Evolutionary conservation across 2,329 filamentous ascomycete genomes (phyloP), one percentile per base, ranked within the genome.

Genomic region (Acarospora socialis): DNA sequence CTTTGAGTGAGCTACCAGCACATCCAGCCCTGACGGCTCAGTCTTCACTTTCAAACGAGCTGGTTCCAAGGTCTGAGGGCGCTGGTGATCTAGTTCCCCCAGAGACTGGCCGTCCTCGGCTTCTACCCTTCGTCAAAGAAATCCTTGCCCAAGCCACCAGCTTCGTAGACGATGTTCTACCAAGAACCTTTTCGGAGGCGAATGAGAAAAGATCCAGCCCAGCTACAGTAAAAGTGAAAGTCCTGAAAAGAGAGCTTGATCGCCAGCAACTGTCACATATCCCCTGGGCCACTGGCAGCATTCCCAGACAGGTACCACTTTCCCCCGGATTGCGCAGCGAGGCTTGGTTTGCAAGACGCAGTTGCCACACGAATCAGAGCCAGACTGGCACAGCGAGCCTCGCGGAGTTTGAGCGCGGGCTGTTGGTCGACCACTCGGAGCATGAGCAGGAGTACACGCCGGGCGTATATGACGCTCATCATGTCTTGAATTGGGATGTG

Each of bases 401-500:
- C 21, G 19, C 21, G 7, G 43, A 45, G 23, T 44, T 45, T 26
- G 40, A 43, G 14, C 25, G 28, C 10, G 36, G 38, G 9, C 24
- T 44, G 15, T 34, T 38, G 22, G n/a, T 24, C 14, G 26, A 43
- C 14, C 43, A 45, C 28, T 36, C 40, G 4, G 33, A 45, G 30
- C 38, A 44, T 16, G 43, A 45, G 23, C 29, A 17, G 18, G 34
- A 39, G 8, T 44, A 42, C 18, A 45, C 43, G 7, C 43, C 43
- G 21, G 36, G 36, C 28, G 38, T 55, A 15, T 50, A 45, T 33
- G 49, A 51, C 31, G 44, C 46, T 2, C 34, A 38, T 10, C 34
- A 35, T 19, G 41, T 52, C 14, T 29, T 45, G 4, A 42, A 49
- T 21, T 52, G 49, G 48, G 38, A 38, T 8, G 40, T 36, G n/a